phyloP scores from a whole-genome alignment of 1,139 yeast species.

The Hyphopichia khmerensis region DNA sequence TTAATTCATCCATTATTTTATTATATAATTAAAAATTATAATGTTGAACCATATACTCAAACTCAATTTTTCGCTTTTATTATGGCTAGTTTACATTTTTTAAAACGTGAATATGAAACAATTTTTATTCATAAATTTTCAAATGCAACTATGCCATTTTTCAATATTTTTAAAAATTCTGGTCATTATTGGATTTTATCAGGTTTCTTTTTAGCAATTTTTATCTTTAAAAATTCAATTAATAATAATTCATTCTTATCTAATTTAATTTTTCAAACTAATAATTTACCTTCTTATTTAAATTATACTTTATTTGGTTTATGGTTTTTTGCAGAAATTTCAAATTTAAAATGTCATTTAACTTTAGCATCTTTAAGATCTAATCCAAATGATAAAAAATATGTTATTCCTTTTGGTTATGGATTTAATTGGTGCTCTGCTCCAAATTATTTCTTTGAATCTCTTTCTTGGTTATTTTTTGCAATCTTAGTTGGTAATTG shows the following conservation, averaged over 20 bases:
- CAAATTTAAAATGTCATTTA: slow-evolving; percentile 71
- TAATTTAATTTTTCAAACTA: slow-evolving; percentile 31
- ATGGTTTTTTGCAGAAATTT: slow-evolving; percentile 67
- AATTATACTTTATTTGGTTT: slow-evolving; percentile 34
- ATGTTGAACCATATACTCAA: slow-evolving; percentile 29
- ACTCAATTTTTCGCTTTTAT: slow-evolving; percentile 55
- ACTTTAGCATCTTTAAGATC: slow-evolving; percentile 58
- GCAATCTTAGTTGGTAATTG: slow-evolving; percentile 75
- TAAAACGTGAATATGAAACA: slow-evolving; percentile 88
- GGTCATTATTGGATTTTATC: slow-evolving; percentile 89
- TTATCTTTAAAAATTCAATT: slow-evolving; percentile 56
- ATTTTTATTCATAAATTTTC: slow-evolving; percentile 81
- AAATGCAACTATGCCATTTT: slow-evolving; percentile 86
- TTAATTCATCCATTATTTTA: slow-evolving; percentile 74
- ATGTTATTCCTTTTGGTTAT: slow-evolving; percentile 46
- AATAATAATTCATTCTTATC: slow-evolving; percentile 9
- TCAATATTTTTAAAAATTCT: slow-evolving; percentile 84
- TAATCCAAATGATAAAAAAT: slow-evolving; percentile 26
- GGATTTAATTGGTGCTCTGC: slow-evolving; percentile 49
- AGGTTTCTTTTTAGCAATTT: slow-evolving; percentile 69
- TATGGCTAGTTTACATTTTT: slow-evolving; percentile 69
- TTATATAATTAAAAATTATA: slow-evolving; percentile 18
- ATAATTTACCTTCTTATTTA: slow-evolving; percentile 23
- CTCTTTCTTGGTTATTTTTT: slow-evolving; percentile 68
- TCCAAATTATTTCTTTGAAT: slow-evolving; percentile 92